Conservation (phyloP, 768 basidiomycete species). For the Russula brevipes region DNA sequence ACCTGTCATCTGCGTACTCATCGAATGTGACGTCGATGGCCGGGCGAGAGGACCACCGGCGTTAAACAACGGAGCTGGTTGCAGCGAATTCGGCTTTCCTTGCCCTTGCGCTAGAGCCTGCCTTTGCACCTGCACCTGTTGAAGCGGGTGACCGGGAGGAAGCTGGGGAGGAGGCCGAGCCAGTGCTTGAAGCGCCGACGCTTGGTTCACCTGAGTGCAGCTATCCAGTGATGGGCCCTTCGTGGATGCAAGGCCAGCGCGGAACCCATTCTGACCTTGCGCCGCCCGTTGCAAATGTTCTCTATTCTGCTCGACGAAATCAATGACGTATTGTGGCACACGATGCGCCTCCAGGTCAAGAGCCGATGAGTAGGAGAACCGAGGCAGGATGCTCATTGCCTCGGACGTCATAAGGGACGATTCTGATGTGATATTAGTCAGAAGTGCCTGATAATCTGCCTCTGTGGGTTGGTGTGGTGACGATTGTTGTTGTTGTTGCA, state of each 20-base stretch:
- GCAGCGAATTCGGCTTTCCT: slow-evolving; percentile 6
- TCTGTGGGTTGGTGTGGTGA: slow-evolving; percentile 15
- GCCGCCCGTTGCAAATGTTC: slow-evolving; percentile 14
- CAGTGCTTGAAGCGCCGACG: not conserved
- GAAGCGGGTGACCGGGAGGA: not conserved
- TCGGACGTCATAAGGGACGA: not conserved
- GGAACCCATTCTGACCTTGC: slow-evolving; percentile 20
- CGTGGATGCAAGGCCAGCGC: slow-evolving; percentile 11
- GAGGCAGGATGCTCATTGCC: slow-evolving; percentile 16
- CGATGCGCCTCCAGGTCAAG: slow-evolving; percentile 15
- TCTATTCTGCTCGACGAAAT: slow-evolving; percentile 15
- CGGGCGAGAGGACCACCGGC: not conserved
- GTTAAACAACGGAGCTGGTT: not conserved
- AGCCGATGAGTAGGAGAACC: slow-evolving; percentile 17
- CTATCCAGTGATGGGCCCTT: slow-evolving; percentile 6
- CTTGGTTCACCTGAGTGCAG: slow-evolving; percentile 7
- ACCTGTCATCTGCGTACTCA: not conserved
- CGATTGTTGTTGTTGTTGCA: not conserved
- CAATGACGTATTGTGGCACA: slow-evolving; percentile 12
- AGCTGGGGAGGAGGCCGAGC: slow-evolving; percentile 5
- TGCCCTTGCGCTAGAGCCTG: not conserved
- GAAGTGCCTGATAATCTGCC: slow-evolving; percentile 17
- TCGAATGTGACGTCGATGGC: slow-evolving; percentile 8
- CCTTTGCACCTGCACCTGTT: not conserved
- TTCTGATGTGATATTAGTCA: slow-evolving; percentile 1